Base-by-base conservation (phyloP, 768 basidiomycete species). In the Hortiboletus campestris region DNA sequence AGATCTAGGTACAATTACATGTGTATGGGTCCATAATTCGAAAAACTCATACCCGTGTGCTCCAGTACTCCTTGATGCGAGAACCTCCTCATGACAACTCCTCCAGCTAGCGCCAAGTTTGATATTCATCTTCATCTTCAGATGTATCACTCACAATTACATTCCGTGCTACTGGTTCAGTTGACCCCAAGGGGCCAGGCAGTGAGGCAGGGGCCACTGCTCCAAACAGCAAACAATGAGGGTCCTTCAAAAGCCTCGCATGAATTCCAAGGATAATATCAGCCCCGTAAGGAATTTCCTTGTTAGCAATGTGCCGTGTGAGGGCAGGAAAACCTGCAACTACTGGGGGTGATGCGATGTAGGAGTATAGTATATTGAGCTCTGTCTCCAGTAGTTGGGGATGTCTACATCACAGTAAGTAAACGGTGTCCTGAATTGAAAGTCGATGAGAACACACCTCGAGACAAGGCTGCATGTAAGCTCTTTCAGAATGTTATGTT, bases 401-500 rank as follows among this genome's bases (percentile, higher is more conserved):
- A 42, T 63, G 38, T 38, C 64, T 60, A 36, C 28, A 11, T n/a
- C 7, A 3, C 4, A 2, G 39, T 42, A 11, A 34, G 28, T 22
- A 44, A 19, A 13, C 40, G n/a, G 19, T 13, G 13, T 25, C 9
- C 11, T 2, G 9, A n/a, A 22, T 7, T 1, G 25, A 41, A 16
- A 14, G 20, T 13, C 5, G 22, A 22, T 2, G 3, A 17, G 14
- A 34, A 43, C 56, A 0, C 31, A 64, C 67, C n/a, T 63, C 19
- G 67, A 55, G 14, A 59, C 31, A 6, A 68, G 42, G 35, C 49
- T 55, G 34, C 59, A 71, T 1, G 62, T 53, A 14, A 64, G 47
- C 14, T 71, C 69, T 32, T 49, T 50, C 11, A 71, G 28, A 16
- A 71, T 62, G 39, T 69, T 71, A 12, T 61, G 36, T 19, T 60